Base-by-base conservation (phyloP, 441 rosid genomes). In the Omphalea diandra region DNA sequence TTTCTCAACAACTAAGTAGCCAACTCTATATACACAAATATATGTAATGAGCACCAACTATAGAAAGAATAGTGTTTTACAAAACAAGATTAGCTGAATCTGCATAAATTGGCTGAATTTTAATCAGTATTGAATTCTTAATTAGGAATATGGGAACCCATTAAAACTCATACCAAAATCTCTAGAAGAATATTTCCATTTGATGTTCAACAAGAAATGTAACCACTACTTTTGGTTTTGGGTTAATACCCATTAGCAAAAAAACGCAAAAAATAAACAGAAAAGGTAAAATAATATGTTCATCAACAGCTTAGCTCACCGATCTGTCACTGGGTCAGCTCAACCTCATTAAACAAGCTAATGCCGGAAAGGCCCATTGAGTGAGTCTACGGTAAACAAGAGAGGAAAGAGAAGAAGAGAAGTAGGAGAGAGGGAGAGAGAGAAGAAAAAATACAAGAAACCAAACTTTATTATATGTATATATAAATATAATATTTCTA, bases 301-400 rank as follows among this genome's bases (percentile, higher is more conserved):
- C 9, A 47, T 62, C 53, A 35, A 65, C 61, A 68, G 67, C 70
- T 67, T 15, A 71, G 68, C 86, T 86, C 74, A 79, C 85, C 87
- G 90, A 82, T 84, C 83, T 80, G 82, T 35, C 26, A 47, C 77
- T 29, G 75, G 63, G 75, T 73, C 67, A 72, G 80, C 78, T 77
- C 53, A 68, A n/a, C 26, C 33, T 67, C 43, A 79, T 44, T 66
- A 73, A 75, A 71, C 67, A 77, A 83, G 85, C 84, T 87, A 86
- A 86, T 87, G 91, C 83, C 80, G 77, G 79, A 84, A 65, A 82
- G 66, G 69, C 71, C 73, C 75, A 68, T 83, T 78, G 73, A 44
- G 83, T 78, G 73, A 44, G 72, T 75, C 74, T 69, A 63, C 66
- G 73, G 77, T 50, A 69, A 68, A 76, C 62, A 35, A n/a, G 70